These are phyloP conservation scores for Penicillium alfredii DNA, from an alignment of 495 filamentous ascomycete genomes.

Conservation along the genomic window DNA sequence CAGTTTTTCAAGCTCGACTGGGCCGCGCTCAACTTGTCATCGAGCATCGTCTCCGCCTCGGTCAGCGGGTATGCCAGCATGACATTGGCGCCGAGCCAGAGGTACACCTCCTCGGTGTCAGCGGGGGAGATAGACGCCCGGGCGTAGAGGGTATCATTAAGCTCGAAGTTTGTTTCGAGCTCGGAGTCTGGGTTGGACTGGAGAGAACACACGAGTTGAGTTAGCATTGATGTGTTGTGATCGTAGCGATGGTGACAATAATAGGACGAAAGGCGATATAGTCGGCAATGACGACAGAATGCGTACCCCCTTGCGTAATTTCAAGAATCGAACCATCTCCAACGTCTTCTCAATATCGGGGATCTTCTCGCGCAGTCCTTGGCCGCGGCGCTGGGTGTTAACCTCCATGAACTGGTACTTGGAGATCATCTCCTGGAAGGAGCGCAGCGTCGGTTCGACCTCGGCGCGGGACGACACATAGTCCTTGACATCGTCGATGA, in stretches of 20 bases:
- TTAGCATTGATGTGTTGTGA: too few species aligned
- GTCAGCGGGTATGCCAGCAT: slow-evolving; percentile 91
- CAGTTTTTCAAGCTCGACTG: slow-evolving; percentile 73
- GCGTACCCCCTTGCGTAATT: slow-evolving; percentile 38
- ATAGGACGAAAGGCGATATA: too few species aligned
- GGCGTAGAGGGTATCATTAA: slow-evolving; percentile 93
- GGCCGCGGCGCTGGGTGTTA: slow-evolving; percentile 78
- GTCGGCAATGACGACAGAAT: too few species aligned
- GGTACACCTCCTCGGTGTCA: slow-evolving; percentile 88
- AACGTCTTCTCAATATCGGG: slow-evolving; percentile 97
- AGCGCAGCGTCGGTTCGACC: slow-evolving; percentile 82
- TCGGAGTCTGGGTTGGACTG: slow-evolving; percentile 19
- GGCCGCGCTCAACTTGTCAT: slow-evolving; percentile 72
- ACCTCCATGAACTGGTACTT: slow-evolving; percentile 99
- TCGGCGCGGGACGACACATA: slow-evolving; percentile 82
- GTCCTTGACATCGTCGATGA: slow-evolving; percentile 93
- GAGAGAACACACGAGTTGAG: slow-evolving; percentile 1
- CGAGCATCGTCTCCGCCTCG: slow-evolving; percentile 75
- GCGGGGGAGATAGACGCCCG: slow-evolving; percentile 73
- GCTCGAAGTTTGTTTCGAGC: slow-evolving; percentile 87
- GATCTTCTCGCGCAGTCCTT: slow-evolving; percentile 85
- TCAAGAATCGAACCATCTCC: slow-evolving; percentile 82
- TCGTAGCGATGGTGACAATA: too few species aligned
- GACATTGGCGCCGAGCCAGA: slow-evolving; percentile 97
- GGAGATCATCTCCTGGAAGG: slow-evolving; percentile 98